These are phyloP conservation scores for Sophora flavescens DNA, from an alignment of 306 rosid species.

Conservation along the genomic window DNA sequence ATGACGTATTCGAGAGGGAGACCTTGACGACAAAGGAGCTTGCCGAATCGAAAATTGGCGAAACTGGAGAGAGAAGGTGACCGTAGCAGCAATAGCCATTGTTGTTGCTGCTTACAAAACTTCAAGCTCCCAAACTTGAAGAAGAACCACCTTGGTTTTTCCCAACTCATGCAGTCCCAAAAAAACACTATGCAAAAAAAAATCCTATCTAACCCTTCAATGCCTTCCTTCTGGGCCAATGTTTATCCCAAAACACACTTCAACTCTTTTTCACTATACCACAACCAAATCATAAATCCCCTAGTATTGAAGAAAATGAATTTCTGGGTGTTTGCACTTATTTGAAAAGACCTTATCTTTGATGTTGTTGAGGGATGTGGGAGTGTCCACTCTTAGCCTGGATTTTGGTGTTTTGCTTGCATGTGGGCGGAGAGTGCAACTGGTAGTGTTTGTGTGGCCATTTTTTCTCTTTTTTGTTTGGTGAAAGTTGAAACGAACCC, in stretches of 20 bases:
- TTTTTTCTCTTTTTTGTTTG: slow-evolving; percentile 3
- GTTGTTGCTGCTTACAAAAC: slow-evolving; percentile 53
- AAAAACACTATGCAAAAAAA: slow-evolving; percentile 11
- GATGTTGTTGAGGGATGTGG: background rate
- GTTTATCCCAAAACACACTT: slow-evolving; percentile 20
- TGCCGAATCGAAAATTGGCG: slow-evolving; percentile 51
- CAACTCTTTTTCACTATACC: background rate
- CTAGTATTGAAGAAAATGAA: slow-evolving; percentile 1
- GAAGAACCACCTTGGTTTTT: slow-evolving; percentile 58
- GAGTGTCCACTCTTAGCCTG: background rate
- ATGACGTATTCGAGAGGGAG: slow-evolving; percentile 64
- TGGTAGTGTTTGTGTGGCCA: slow-evolving; percentile 46
- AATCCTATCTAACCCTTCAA: background rate
- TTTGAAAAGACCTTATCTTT: slow-evolving; percentile 39
- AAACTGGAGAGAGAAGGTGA: slow-evolving; percentile 53
- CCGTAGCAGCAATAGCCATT: slow-evolving; percentile 70
- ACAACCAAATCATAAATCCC: background rate
- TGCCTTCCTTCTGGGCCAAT: background rate
- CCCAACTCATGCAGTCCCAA: slow-evolving; percentile 86
- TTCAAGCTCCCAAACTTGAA: slow-evolving; percentile 76
- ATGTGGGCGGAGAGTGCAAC: slow-evolving; percentile 43
- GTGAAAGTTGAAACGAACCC: background rate
- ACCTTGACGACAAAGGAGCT: slow-evolving; percentile 48
- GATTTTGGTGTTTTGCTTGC: background rate
- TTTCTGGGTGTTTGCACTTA: background rate